Evolutionary conservation across 2,329 filamentous ascomycete species (phyloP).

Genomic region (Hypoxylon rubiginosum): DNA sequence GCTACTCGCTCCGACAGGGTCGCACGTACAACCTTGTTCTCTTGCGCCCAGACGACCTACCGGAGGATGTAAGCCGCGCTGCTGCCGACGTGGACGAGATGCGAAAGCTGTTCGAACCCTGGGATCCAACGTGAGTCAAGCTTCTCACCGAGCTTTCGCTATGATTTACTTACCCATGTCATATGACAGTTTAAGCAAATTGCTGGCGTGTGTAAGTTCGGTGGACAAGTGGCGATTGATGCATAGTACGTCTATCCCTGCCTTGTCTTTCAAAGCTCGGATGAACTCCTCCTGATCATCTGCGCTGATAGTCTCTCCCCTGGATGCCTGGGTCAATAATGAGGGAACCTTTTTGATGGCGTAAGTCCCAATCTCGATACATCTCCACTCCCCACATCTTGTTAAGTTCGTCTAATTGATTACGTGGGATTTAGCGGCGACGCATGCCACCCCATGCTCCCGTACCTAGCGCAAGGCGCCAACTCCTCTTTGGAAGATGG

Average conservation of each 20-base stretch:
- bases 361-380: constrained; percentile 13
- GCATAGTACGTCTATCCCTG: constrained; percentile 34
- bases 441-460: constrained; percentile 43
- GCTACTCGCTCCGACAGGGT: constrained; percentile 60
- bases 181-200: constrained; percentile 27
- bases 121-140: constrained; percentile 42
- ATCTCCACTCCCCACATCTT: background rate
- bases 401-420: background rate
- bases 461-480: constrained; percentile 42
- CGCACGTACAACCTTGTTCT: constrained; percentile 62
- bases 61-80: constrained; percentile 42
- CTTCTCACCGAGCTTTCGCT: background rate
- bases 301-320: constrained; percentile 22
- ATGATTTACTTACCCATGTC: background rate
- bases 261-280: background rate
- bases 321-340: constrained; percentile 33
- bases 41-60: constrained; percentile 61
- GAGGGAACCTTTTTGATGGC: constrained; percentile 36
- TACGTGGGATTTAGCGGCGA: constrained; percentile 28
- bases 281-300: constrained; percentile 29
- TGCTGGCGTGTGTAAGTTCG: constrained; percentile 36
- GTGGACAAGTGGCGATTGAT: constrained; percentile 45
- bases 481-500: constrained; percentile 44
- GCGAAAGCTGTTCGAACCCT: constrained; percentile 41
- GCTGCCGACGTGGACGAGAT: constrained; percentile 43